Evolutionary conservation across 176 grass and related monocot species (phyloP), one percentile per base, ranked within the genome.

Genomic region (Musa itinerans): DNA sequence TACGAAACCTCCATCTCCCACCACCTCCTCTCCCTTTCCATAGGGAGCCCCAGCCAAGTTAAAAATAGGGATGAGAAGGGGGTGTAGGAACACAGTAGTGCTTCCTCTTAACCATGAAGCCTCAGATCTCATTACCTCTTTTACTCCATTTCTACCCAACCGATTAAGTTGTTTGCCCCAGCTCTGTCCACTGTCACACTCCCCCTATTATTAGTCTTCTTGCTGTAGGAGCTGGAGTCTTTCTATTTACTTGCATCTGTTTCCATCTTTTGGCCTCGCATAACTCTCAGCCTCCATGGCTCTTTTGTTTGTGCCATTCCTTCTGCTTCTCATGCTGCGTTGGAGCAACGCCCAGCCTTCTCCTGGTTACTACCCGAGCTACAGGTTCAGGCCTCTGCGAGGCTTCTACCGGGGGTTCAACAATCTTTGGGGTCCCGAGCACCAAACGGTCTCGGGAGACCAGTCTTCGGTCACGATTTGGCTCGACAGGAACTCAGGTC

Each of bases 341-440:
- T 24, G 75, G 8, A 19, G 61, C 75, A 53, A 58, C 10, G 75
- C 61, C 8, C 75, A 77, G 75, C 75, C 75, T 24, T 65, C 75
- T 13, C 75, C 75, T 17, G 75, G 75, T 15, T 77, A 65, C 75
- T 65, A 52, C 14, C 75, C 61, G 9, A 77, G 75, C 75, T 24
- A 65, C 75, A 20, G 48, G 75, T 77, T 65, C n/a, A 62, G 54
- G 24, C 73, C 73, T 9, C 25, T 75, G 3, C 27, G 73, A 15
- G 43, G 68, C 15, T 75, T 75, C 55, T 48, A 61, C 29, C 54
- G 55, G 1, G 73, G 73, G 3, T 75, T 75, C 54, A 61, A 20
- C 73, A 75, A 75, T 11, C 73, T 75, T 52, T 75, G 73, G 73
- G 73, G 73, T 24, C 73, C 73, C 16, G 26, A 75, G 54, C 73